Conservation (phyloP, 228 moss, liverwort and hornwort species). For the Sphagnum magellanicum region DNA sequence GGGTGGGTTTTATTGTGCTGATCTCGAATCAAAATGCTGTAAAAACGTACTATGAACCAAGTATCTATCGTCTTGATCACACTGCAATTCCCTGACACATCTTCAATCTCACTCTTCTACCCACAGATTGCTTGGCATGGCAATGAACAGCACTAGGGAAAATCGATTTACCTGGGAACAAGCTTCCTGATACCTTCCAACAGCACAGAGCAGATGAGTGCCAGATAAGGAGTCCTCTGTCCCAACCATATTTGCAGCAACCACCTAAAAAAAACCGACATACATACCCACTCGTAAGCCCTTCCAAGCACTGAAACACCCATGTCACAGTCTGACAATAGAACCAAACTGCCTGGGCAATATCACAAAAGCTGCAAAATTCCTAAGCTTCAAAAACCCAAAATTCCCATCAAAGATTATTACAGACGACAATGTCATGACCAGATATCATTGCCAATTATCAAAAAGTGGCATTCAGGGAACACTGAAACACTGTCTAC, state of each 20-base stretch:
- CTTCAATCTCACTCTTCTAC: no score
- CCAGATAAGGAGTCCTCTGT: conserved; percentile 92
- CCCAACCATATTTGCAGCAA: conserved; percentile 99
- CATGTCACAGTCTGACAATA: background rate
- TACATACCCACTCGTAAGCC: background rate
- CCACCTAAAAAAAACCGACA: conserved; percentile 37
- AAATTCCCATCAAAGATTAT: no score
- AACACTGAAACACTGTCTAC: no score
- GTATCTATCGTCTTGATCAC: background rate
- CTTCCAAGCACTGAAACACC: background rate
- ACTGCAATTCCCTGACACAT: no score
- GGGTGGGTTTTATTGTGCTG: background rate
- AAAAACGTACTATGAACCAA: background rate
- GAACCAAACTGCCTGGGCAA: no score
- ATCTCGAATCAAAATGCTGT: background rate
- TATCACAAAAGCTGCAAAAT: no score
- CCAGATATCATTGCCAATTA: background rate
- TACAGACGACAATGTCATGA: background rate
- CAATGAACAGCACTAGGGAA: no score
- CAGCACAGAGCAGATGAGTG: conserved; percentile 97
- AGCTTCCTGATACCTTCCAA: conserved; percentile 98
- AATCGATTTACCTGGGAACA: conserved; percentile 67
- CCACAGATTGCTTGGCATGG: no score
- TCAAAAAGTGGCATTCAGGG: no score
- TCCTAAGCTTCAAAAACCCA: no score